Conservation (phyloP, 495 filamentous ascomycete genomes). For the Penicillium chermesinum region DNA sequence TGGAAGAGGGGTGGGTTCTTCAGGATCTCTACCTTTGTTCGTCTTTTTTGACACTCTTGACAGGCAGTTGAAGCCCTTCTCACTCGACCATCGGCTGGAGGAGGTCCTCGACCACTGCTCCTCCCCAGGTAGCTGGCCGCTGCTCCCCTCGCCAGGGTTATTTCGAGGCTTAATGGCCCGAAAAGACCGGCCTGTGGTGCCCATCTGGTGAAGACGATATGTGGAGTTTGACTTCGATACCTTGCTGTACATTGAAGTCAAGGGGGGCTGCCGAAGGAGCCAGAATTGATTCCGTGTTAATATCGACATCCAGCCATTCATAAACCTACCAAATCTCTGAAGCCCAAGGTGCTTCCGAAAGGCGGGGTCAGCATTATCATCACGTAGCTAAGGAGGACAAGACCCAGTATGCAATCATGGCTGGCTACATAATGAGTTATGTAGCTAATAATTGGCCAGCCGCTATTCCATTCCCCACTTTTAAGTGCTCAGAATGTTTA, state of each 20-base stretch:
- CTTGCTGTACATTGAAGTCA: background rate
- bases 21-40: slow-evolving; percentile 35
- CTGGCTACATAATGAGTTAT: too few relatives aligned
- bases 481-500: too few relatives aligned
- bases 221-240: background rate
- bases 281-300: too few relatives aligned
- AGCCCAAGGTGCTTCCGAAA: too few relatives aligned
- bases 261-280: too few relatives aligned
- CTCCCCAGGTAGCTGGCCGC: slow-evolving; percentile 2
- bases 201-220: background rate
- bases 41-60: slow-evolving; percentile 36
- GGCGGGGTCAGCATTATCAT: too few relatives aligned
- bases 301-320: too few relatives aligned
- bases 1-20: background rate
- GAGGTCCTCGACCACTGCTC: slow-evolving; percentile 1
- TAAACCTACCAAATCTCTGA: too few relatives aligned
- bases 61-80: slow-evolving; percentile 41
- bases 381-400: too few relatives aligned
- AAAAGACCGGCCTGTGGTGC: background rate
- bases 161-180: background rate
- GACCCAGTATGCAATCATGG: too few relatives aligned
- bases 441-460: too few relatives aligned
- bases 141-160: slow-evolving; percentile 3
- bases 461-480: too few relatives aligned
- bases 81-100: slow-evolving; percentile 29